phyloP scores from a whole-genome alignment of 805 yeast species.

The Candida sakaeoensis region DNA sequence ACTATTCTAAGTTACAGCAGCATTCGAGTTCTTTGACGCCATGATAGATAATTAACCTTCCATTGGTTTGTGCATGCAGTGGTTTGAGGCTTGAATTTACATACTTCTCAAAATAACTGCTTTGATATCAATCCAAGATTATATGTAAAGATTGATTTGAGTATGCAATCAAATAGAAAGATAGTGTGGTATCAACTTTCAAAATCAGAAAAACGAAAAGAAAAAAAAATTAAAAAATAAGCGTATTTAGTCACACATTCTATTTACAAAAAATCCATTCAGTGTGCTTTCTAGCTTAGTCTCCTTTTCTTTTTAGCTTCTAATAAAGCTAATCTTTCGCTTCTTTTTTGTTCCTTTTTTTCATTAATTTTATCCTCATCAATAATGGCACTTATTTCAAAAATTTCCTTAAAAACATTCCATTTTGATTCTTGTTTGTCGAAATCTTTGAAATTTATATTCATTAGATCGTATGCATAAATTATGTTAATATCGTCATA shows the following conservation, averaged over 20 bases:
- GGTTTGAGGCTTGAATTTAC: too few relatives aligned
- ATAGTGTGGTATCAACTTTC: too few relatives aligned
- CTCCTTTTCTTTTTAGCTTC: constrained; percentile 19
- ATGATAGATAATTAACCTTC: too few relatives aligned
- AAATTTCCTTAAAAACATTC: constrained; percentile 22
- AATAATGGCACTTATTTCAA: constrained; percentile 12
- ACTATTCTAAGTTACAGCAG: too few relatives aligned
- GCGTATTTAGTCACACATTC: not conserved
- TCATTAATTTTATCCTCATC: constrained; percentile 22
- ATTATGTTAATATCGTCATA: constrained; percentile 14
- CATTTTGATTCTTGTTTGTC: constrained; percentile 8
- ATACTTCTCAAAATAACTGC: too few relatives aligned
- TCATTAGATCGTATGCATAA: constrained; percentile 40
- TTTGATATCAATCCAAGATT: too few relatives aligned
- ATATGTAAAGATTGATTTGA: too few relatives aligned
- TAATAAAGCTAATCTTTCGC: constrained; percentile 22
- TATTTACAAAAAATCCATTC: not conserved
- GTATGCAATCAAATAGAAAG: too few relatives aligned
- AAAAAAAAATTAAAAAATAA: too few relatives aligned
- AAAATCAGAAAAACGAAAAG: too few relatives aligned
- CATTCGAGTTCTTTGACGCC: too few relatives aligned
- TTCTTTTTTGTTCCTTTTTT: constrained; percentile 35
- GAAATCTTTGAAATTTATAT: constrained; percentile 19
- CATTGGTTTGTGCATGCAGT: too few relatives aligned
- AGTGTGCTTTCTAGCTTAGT: constrained; percentile 8